These are phyloP conservation scores for Berkeleyomyces rouxiae DNA, from an alignment of 2,329 filamentous ascomycete species.

Conservation along the genomic window DNA sequence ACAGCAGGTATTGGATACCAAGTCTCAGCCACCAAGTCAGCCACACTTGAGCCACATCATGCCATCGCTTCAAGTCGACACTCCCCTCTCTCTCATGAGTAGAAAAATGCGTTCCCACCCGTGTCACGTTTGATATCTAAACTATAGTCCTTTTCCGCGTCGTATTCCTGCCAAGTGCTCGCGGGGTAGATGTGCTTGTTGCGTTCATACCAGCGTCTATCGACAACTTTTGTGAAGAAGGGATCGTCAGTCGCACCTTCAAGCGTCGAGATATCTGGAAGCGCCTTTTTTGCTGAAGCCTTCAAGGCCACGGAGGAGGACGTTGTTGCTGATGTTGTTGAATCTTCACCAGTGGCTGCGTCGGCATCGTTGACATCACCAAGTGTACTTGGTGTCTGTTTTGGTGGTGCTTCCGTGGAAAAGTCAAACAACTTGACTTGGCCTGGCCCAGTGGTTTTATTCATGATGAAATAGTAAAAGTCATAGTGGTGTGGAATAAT, in stretches of 20 bases:
- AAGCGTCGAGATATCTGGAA: slow-evolving; percentile 35
- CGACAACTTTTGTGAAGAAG: slow-evolving; percentile 77
- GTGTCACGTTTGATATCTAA: slow-evolving; percentile 63
- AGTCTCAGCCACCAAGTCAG: background rate
- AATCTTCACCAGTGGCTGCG: slow-evolving; percentile 16
- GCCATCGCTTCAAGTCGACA: background rate
- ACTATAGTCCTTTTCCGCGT: slow-evolving; percentile 73
- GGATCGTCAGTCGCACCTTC: slow-evolving; percentile 71
- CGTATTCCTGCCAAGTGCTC: slow-evolving; percentile 89
- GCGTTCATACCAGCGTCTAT: slow-evolving; percentile 88
- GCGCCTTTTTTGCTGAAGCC: slow-evolving; percentile 23
- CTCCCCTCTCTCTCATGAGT: slow-evolving; percentile 27
- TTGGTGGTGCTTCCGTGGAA: slow-evolving; percentile 30
- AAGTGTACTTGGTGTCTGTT: background rate
- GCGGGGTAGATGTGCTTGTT: slow-evolving; percentile 98
- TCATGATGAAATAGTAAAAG: slow-evolving; percentile 92
- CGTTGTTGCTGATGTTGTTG: background rate
- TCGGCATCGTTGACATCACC: slow-evolving; percentile 9
- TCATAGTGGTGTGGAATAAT: slow-evolving; percentile 98
- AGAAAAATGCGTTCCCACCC: slow-evolving; percentile 89
- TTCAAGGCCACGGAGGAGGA: slow-evolving; percentile 22
- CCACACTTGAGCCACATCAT: background rate
- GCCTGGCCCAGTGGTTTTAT: slow-evolving; percentile 60
- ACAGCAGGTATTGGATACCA: too few species aligned
- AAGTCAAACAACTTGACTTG: slow-evolving; percentile 66